Base-by-base conservation (phyloP, 106 monocot species). In the Allium fistulosum region DNA sequence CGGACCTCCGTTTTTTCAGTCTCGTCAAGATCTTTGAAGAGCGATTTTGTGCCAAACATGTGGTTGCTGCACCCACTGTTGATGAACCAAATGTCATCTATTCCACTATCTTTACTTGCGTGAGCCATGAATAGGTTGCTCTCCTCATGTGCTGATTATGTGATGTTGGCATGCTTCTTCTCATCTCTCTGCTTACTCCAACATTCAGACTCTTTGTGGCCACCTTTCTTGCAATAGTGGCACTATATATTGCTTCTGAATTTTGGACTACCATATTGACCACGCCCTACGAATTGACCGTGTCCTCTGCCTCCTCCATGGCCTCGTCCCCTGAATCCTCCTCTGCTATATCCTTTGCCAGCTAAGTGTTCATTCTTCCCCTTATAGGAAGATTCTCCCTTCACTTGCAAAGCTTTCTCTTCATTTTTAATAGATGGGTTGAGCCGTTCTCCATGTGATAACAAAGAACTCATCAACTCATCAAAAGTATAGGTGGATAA, bases 11-110 rank as follows among this genome's bases (percentile, higher is more conserved):
- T 55, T 6, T 10, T 15, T 55, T 57, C 15, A 9, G 53, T 45
- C 11, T 57, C 69, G 46, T 69, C 69, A 37, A 69, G 45, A 0
- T 69, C 37, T 15, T 46, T 11, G 53, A 57, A 69, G 1, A 53
- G 1, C 7, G 53, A 18, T 45, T 13, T 49, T 3, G 27, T 15
- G 4, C 69, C 45, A 18, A 7, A 57, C 26, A 69, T 55, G 4
- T 69, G 69, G 7, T 69, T 69, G 56, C 16, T 49, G 46, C 27
- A 69, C 1, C 55, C 46, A 37, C 57, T 69, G 17, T 69, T 0
- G 7, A 57, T 0, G 9, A 45, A 69, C 69, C 57, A 69, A 3
- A 46, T 2, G n/a, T 22, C 15, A 26, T 17, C 10, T 17, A 9
- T 2, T 7, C 4, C 17, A 16, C 26, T 4, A 26, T 60, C 37